Base-by-base conservation (phyloP, 2,329 filamentous ascomycete species). In the Fusarium cyanostomum region DNA sequence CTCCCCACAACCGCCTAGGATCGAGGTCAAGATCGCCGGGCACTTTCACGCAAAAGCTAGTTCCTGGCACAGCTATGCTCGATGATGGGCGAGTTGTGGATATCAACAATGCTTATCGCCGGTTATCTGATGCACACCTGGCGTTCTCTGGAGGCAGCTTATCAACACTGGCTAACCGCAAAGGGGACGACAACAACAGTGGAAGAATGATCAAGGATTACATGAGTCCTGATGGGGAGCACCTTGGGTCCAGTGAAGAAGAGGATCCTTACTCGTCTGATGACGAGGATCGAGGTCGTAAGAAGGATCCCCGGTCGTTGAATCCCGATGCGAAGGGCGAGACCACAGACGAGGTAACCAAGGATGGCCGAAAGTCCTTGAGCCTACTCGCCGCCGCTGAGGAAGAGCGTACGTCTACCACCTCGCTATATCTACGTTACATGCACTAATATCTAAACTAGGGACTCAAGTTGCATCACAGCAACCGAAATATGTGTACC, bases 371-470 rank as follows among this genome's bases (percentile, higher is more conserved):
- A 56, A 81, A 80, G 67, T 80, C 83, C 1, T 79, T 82, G 72
- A 92, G 88, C 69, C 75, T 93, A 53, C 78, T 94, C 50, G 90
- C 89, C 34, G 90, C 90, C 7, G 89, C 89, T 1, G 89, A 94
- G 72, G 89, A 92, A 81, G 91, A 94, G 73, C 85, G 92, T 92
- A 82, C 72, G 90, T 83, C 28, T 13, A 10, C 10, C 21, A 5
- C 16, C 4, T 24, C 18, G 7, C 10, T 26, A 15, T n/a, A 33
- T 43, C 27, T 27, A 39, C 18, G 8, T 13, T 37, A 9, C 30
- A 9, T 7, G 4, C 30, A 26, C 59, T 66, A 52, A 63, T 49
- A 8, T 50, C 13, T 8, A 18, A 18, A 34, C 18, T 59, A 86
- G 84, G 84, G 24, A 81, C 84, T 64, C 75, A 83, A 69, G 80